Evolutionary conservation across 192 early-diverging fungal genomes (phyloP).

Genomic region (Mortierella alpina): DNA sequence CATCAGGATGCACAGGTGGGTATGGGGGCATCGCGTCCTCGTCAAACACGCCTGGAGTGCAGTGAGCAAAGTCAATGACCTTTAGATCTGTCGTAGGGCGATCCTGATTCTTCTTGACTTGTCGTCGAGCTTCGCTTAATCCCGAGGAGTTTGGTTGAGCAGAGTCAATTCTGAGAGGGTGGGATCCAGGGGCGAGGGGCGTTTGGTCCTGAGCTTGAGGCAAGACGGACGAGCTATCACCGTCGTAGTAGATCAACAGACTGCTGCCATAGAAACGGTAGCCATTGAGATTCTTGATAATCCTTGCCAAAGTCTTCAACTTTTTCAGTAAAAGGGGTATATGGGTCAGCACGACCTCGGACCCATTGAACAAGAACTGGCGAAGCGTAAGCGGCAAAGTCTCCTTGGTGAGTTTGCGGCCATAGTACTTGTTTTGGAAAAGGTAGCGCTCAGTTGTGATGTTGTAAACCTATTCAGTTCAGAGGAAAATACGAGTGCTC

Average conservation of each 20-base stretch:
- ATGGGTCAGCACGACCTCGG: constrained; percentile 74
- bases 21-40: constrained; percentile 44
- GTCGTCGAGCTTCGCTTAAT: too few species aligned
- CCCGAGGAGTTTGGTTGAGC: too few species aligned
- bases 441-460: constrained; percentile 73
- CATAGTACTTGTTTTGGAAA: constrained; percentile 97
- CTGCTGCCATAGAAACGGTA: constrained; percentile 94
- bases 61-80: constrained; percentile 98
- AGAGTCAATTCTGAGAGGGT: too few species aligned
- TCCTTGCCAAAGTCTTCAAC: constrained; percentile 76
- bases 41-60: constrained; percentile 69
- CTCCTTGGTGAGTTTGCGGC: constrained; percentile 81
- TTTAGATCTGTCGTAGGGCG: constrained; percentile 76
- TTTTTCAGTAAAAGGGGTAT: constrained; percentile 86
- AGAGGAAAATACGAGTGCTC: not conserved
- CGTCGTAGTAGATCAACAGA: constrained; percentile 94
- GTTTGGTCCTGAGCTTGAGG: not conserved
- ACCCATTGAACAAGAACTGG: constrained; percentile 90
- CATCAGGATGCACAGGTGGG: constrained; percentile 60
- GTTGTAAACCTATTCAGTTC: constrained; percentile 80
- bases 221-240: constrained; percentile 37
- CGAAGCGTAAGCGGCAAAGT: constrained; percentile 83
- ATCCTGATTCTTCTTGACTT: constrained; percentile 11
- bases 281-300: constrained; percentile 79
- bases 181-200: not conserved